Percentiles rank a stretch among this genome's conserved stretches.
These are phyloP conservation scores for Entomophthora muscae DNA, from an alignment of 371 early-diverging fungal genomes.

Conservation along the genomic window DNA sequence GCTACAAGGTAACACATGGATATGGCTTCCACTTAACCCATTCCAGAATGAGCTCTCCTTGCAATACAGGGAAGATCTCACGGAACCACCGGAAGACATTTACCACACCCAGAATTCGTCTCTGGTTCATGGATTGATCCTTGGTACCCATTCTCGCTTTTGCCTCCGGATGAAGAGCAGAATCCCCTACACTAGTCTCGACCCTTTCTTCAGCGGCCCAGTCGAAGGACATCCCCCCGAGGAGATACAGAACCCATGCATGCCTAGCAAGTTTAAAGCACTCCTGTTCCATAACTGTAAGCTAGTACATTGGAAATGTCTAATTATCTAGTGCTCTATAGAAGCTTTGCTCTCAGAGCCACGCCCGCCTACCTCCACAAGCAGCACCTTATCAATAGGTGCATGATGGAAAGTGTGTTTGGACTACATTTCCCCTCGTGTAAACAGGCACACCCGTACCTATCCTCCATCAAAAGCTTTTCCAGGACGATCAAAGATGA, in stretches of 20 bases:
- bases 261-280: constrained; percentile 6
- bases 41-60: constrained; percentile 1
- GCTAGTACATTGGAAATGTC: neutral
- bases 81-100: neutral
- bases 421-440: constrained; percentile 4
- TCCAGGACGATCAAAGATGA: neutral
- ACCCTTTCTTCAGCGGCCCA: neutral
- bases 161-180: neutral
- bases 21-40: neutral
- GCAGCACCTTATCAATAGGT: neutral
- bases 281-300: neutral
- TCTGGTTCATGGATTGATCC: constrained; percentile 2
- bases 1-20: neutral
- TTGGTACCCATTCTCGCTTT: neutral
- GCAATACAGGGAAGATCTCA: constrained; percentile 3
- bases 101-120: neutral
- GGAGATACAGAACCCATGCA: neutral
- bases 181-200: neutral
- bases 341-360: neutral
- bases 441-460: constrained; percentile 3
- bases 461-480: neutral
- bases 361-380: neutral
- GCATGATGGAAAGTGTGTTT: constrained; percentile 3
- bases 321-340: neutral
- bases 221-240: neutral